A percentile compares a stretch with the other conserved stretches of the same genome.
phyloP scores from a whole-genome alignment of 148 eudicot species.

The Nyssa sinensis region DNA sequence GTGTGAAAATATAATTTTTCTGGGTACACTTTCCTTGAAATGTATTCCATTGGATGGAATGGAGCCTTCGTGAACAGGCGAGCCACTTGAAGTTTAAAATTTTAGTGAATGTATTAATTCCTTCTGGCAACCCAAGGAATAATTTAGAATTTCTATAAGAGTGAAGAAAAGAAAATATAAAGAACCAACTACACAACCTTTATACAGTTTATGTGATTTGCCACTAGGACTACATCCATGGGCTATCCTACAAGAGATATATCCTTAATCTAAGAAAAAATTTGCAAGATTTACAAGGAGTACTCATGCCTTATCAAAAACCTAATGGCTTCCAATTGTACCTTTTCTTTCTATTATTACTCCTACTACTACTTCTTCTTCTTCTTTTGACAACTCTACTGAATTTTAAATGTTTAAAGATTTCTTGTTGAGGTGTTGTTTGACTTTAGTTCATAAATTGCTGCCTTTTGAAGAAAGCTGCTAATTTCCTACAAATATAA shows the following conservation, averaged over 20 bases:
- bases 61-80: no score
- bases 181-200: neutral
- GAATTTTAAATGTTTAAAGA: neutral
- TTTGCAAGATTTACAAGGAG: neutral
- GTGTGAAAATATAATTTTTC: no score
- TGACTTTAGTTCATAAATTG: neutral
- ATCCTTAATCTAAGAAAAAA: neutral
- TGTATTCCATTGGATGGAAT: no score
- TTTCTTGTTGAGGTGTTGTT: neutral
- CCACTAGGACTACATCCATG: neutral
- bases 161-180: no score
- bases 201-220: neutral
- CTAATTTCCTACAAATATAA: neutral
- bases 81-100: no score
- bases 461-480: neutral
- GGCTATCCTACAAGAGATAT: neutral
- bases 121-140: neutral
- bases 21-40: no score
- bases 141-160: no score
- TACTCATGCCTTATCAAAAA: neutral
- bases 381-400: neutral
- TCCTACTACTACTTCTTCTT: neutral
- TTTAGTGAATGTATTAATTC: neutral
- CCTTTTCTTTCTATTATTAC: neutral
- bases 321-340: neutral